Evolutionary conservation across 257 asterid species (phyloP).

Genomic region (Solanum sejunctum): DNA sequence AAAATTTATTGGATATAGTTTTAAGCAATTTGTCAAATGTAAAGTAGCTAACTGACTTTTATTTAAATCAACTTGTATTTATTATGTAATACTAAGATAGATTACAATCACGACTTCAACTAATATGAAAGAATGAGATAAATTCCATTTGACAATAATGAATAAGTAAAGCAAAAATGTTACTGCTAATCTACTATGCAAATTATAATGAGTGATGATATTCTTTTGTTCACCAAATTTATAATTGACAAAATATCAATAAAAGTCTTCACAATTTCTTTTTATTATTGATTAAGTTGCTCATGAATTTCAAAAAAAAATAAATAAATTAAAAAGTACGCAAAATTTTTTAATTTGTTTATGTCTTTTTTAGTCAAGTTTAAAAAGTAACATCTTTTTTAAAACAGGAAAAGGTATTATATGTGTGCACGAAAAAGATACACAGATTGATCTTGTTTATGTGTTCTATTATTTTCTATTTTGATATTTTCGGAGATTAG

Average conservation of each 20-base stretch:
- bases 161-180: not conserved
- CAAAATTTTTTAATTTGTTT: not conserved
- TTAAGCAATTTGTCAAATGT: not conserved
- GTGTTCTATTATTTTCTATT: not conserved
- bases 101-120: not conserved
- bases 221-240: not conserved
- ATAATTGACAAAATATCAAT: not conserved
- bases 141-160: not conserved
- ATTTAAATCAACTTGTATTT: not conserved
- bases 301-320: not conserved
- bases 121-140: not conserved
- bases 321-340: too few relatives aligned
- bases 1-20: not conserved
- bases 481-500: not conserved
- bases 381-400: too few relatives aligned
- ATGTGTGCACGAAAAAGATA: not conserved
- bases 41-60: not conserved
- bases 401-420: not conserved
- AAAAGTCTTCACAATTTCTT: not conserved
- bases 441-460: not conserved
- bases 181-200: not conserved
- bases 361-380: too few relatives aligned
- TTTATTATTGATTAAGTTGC: not conserved
- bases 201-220: not conserved
- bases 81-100: not conserved